Conservation (phyloP, 1,139 yeast genomes). For the Kurtzmaniella quercitrusa region DNA sequence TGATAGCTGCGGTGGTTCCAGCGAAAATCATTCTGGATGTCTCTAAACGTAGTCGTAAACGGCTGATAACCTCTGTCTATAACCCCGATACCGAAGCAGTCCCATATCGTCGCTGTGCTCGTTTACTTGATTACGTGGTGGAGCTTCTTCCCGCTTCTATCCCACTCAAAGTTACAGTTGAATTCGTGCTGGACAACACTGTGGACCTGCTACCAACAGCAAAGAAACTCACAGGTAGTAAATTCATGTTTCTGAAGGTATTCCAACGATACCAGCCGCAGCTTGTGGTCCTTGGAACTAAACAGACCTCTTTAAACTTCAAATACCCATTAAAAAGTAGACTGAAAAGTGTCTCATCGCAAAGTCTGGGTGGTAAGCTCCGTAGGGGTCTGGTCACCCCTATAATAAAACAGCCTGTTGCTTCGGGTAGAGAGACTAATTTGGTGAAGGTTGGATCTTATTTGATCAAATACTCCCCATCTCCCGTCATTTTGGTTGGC, state of each 20-base stretch:
- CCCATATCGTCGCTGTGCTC: slow-evolving; percentile 36
- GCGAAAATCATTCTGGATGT: slow-evolving; percentile 15
- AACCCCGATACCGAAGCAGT: slow-evolving; percentile 20
- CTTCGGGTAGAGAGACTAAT: slow-evolving; percentile 14
- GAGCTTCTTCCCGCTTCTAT: slow-evolving; percentile 24
- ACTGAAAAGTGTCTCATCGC: not conserved
- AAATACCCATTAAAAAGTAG: slow-evolving; percentile 34
- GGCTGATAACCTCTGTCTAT: slow-evolving; percentile 4
- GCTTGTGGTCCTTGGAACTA: slow-evolving; percentile 36
- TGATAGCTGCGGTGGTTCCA: slow-evolving; percentile 38
- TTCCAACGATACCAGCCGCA: slow-evolving; percentile 41
- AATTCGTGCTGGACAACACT: slow-evolving; percentile 37
- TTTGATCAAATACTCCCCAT: slow-evolving; percentile 35
- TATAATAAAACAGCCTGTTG: not conserved
- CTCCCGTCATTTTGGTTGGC: slow-evolving; percentile 40
- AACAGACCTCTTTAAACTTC: slow-evolving; percentile 39
- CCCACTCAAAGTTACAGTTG: slow-evolving; percentile 49
- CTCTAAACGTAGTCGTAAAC: slow-evolving; percentile 10
- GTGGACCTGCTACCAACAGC: slow-evolving; percentile 10
- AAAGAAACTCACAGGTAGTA: slow-evolving; percentile 21
- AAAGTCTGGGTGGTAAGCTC: slow-evolving; percentile 1
- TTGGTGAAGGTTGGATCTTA: slow-evolving; percentile 38
- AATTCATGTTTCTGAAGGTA: slow-evolving; percentile 33
- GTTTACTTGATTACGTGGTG: slow-evolving; percentile 37
- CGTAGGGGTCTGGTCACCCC: not conserved